phyloP scores from a whole-genome alignment of 108 stramenopile species.

The Cyclostephanos tholiformis region DNA sequence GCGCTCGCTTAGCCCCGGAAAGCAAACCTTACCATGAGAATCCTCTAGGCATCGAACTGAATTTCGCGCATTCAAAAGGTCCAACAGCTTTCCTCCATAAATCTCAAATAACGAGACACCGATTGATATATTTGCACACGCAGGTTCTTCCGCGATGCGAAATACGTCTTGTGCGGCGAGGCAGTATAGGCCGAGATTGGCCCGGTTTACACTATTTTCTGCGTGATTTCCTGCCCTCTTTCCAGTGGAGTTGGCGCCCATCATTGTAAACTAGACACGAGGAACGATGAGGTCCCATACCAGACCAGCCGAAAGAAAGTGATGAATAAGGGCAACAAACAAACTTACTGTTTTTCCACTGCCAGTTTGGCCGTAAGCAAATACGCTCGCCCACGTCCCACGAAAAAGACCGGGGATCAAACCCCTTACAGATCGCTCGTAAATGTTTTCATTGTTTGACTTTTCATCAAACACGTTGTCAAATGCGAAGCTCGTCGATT shows the following conservation, averaged over 20 bases:
- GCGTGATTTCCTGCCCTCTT: slow-evolving; percentile 63
- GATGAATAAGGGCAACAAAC: not conserved
- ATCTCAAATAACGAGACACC: slow-evolving; percentile 96
- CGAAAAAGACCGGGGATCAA: slow-evolving; percentile 89
- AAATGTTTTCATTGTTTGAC: slow-evolving; percentile 78
- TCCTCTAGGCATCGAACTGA: slow-evolving; percentile 94
- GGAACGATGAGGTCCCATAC: not conserved
- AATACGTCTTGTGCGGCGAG: slow-evolving; percentile 93
- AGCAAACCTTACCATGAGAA: slow-evolving; percentile 90
- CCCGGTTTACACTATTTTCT: slow-evolving; percentile 36
- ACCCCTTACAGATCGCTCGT: slow-evolving; percentile 74
- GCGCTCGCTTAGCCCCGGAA: slow-evolving; percentile 92
- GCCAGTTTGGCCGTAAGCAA: slow-evolving; percentile 94
- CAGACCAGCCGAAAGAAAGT: not conserved
- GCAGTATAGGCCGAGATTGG: slow-evolving; percentile 89
- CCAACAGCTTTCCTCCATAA: slow-evolving; percentile 96
- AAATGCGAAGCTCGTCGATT: slow-evolving; percentile 91
- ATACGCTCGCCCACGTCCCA: slow-evolving; percentile 89
- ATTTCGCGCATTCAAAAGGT: slow-evolving; percentile 89
- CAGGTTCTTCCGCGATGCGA: slow-evolving; percentile 57
- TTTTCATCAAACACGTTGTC: slow-evolving; percentile 93
- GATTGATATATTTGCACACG: slow-evolving; percentile 67
- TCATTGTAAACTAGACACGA: slow-evolving; percentile 89
- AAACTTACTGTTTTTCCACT: slow-evolving; percentile 76
- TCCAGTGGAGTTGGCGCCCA: slow-evolving; percentile 86